Evolutionary conservation across 495 filamentous ascomycete species (phyloP).

Genomic region (Aspergillus hancockii): DNA sequence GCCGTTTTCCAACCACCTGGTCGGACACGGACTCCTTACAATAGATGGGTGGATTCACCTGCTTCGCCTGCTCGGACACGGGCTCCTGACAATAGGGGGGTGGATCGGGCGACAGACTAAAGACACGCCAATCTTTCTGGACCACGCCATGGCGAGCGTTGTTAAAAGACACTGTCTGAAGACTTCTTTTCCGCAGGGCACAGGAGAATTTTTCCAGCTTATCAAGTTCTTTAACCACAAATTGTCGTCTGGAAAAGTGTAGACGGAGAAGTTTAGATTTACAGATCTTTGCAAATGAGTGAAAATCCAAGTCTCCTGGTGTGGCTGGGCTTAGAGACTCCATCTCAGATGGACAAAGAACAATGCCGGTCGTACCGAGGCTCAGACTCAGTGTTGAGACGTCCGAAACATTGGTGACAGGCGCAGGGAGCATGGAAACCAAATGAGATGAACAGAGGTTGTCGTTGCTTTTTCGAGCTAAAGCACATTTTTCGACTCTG

Average conservation of each 20-base stretch:
- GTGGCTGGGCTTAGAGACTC: slow-evolving; percentile 20
- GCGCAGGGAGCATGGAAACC: slow-evolving; percentile 19
- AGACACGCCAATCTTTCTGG: slow-evolving; percentile 23
- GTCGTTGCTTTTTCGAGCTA: slow-evolving; percentile 21
- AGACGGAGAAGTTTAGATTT: slow-evolving; percentile 23
- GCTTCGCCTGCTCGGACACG: slow-evolving; percentile 20
- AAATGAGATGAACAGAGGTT: slow-evolving; percentile 21
- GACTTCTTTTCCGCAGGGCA: slow-evolving; percentile 19
- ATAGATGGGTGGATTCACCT: slow-evolving; percentile 19
- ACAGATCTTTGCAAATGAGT: slow-evolving; percentile 25
- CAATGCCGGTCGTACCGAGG: slow-evolving; percentile 22
- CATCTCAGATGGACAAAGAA: slow-evolving; percentile 23
- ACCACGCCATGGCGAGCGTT: slow-evolving; percentile 20
- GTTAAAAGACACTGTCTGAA: slow-evolving; percentile 20
- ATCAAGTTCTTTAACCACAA: slow-evolving; percentile 23
- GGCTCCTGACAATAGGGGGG: slow-evolving; percentile 23
- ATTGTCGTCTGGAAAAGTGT: slow-evolving; percentile 24
- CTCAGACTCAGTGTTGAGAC: slow-evolving; percentile 24
- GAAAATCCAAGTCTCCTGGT: slow-evolving; percentile 18
- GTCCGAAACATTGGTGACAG: slow-evolving; percentile 22
- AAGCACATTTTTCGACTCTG: slow-evolving; percentile 20
- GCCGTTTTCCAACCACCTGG: slow-evolving; percentile 20
- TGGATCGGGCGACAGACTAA: slow-evolving; percentile 21
- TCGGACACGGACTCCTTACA: slow-evolving; percentile 7
- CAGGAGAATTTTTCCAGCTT: slow-evolving; percentile 16